Evolutionary conservation across 192 early-diverging fungal species (phyloP), one percentile per base, ranked within the genome.

Genomic region (Coemansia erecta): DNA sequence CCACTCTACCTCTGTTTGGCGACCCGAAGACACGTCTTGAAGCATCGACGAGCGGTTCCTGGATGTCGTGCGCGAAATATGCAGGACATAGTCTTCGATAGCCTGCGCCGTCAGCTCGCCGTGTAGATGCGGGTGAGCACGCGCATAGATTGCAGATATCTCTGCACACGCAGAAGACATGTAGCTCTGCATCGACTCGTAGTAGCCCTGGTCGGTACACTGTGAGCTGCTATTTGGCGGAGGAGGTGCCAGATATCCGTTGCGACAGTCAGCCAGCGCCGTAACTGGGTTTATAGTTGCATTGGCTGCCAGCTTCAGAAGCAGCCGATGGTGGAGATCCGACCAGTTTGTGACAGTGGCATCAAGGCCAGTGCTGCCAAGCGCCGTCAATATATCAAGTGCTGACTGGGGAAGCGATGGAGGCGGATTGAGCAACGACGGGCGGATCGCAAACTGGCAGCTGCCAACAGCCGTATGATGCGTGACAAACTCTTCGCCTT

Each of bases 301-400:
- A 58, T 90, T 90, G 56, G 87, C 82, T 13, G 84, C 84, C 12
- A 86, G 73, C 71, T 90, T 87, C 8, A 80, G 48, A 42, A 85
- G 53, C 15, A 86, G 49, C 59, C 65, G 58, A 15, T 60, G 57
- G 26, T 84, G 71, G 33, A 87, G 68, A 17, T 80, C 72, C 0
- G 68, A 52, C 64, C 80, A 83, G 72, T 48, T 42, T 23, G 47
- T 62, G 57, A 80, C 57, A 53, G 68, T 31, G 45, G 56, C 37
- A 40, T 75, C 45, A 43, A 84, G 17, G 4, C 65, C 28, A 42
- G 81, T 44, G 18, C 57, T 41, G 43, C 63, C 21, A 33, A 72
- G 60, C 22, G 82, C 40, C 33, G 35, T 50, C 31, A 68, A 51
- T 41, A 72, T 60, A 21, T 63, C 65, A 14, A 62, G 60, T 8